A percentile compares a stretch with the other conserved stretches of the same genome.
Conservation (phyloP, 202 grass and related monocot species). For the Zoysia matrella region DNA sequence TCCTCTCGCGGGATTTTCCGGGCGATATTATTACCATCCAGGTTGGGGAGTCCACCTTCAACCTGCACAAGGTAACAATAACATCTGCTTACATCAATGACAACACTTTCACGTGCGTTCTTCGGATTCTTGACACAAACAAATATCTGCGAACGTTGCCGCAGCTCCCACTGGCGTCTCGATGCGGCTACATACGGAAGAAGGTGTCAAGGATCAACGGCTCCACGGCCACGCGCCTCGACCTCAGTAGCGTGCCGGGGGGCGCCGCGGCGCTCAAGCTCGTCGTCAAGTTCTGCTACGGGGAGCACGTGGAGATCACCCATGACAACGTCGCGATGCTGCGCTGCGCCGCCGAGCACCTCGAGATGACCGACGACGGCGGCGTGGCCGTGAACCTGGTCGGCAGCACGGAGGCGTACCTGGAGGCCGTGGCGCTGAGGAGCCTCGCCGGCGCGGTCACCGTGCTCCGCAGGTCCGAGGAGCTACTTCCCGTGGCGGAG, state of each 20-base stretch:
- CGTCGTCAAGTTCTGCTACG: constrained; percentile 79
- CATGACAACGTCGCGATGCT: constrained; percentile 74
- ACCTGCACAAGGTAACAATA: constrained; percentile 72
- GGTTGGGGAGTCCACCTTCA: constrained; percentile 64
- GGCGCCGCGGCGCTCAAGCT: constrained; percentile 74
- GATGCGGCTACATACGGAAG: constrained; percentile 77
- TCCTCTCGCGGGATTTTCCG: constrained; percentile 77
- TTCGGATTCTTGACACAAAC: no score
- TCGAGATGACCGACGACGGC: constrained; percentile 50
- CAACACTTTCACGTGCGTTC: neutral
- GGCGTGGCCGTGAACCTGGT: constrained; percentile 49
- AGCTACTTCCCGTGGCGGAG: constrained; percentile 77
- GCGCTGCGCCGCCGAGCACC: neutral
- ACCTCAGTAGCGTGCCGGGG: constrained; percentile 71
- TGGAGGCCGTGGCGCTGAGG: constrained; percentile 69
- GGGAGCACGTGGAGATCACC: constrained; percentile 70
- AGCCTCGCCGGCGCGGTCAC: constrained; percentile 72
- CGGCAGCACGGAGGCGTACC: constrained; percentile 56
- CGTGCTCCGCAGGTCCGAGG: constrained; percentile 69
- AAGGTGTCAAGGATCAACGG: constrained; percentile 42
- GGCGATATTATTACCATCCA: constrained; percentile 70
- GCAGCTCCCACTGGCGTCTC: constrained; percentile 69
- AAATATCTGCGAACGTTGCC: neutral
- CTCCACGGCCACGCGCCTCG: constrained; percentile 39
- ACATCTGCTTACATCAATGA: no score